Evolutionary conservation across 805 yeast genomes (phyloP).

Genomic region (Cyberlindnera lachancei): DNA sequence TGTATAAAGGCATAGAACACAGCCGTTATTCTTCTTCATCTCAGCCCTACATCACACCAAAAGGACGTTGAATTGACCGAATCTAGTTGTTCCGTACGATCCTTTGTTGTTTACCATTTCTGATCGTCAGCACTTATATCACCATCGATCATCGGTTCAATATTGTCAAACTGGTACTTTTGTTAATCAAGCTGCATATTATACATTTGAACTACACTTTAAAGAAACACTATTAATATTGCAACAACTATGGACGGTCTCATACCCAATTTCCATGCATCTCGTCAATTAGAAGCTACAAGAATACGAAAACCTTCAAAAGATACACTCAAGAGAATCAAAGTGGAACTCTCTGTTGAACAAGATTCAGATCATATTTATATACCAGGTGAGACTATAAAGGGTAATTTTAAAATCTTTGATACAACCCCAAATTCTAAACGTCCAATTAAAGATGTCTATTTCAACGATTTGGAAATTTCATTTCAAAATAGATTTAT

Average conservation of each 20-base stretch:
- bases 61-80: too few relatives aligned
- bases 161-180: too few relatives aligned
- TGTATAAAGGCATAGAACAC: too few relatives aligned
- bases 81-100: too few relatives aligned
- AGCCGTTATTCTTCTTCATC: too few relatives aligned
- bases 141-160: too few relatives aligned
- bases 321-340: conserved; percentile 10
- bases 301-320: conserved; percentile 12
- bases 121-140: too few relatives aligned
- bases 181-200: too few relatives aligned
- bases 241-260: conserved; percentile 5
- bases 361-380: conserved; percentile 3
- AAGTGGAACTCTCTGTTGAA: conserved; percentile 10
- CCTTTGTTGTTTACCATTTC: too few relatives aligned
- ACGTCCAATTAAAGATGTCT: conserved; percentile 8
- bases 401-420: conserved; percentile 11
- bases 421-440: conserved; percentile 6
- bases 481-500: conserved; percentile 11
- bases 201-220: too few relatives aligned
- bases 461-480: conserved; percentile 17
- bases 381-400: conserved; percentile 14
- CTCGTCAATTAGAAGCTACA: conserved; percentile 6
- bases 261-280: conserved; percentile 9
- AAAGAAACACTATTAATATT: too few relatives aligned
- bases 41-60: too few relatives aligned